Evolutionary conservation across 768 basidiomycete genomes (phyloP).

Genomic region (Paxillus involutus): DNA sequence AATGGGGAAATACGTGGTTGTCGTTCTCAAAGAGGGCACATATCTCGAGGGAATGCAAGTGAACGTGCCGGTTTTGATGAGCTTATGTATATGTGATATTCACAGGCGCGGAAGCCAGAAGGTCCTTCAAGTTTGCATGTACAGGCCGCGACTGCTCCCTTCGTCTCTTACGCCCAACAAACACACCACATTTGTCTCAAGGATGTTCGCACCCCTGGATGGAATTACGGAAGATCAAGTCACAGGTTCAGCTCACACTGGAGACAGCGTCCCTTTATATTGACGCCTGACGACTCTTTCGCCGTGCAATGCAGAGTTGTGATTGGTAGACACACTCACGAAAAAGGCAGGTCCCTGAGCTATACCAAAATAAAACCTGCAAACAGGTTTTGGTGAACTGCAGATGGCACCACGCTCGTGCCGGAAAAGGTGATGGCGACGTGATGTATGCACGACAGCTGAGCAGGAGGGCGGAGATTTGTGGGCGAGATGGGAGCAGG

Average conservation of each 20-base stretch:
- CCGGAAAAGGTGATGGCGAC: constrained; percentile 21
- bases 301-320: too few relatives aligned
- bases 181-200: constrained; percentile 42
- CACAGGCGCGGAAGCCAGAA: neutral
- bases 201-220: constrained; percentile 45
- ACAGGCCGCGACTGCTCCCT: constrained; percentile 6
- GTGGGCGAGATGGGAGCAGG: constrained; percentile 37
- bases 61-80: constrained; percentile 34
- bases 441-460: constrained; percentile 47
- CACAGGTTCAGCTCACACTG: constrained; percentile 57
- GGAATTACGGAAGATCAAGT: constrained; percentile 45
- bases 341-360: too few relatives aligned
- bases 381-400: too few relatives aligned
- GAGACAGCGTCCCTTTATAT: too few relatives aligned
- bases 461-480: constrained; percentile 48
- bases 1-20: constrained; percentile 38
- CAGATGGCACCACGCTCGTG: constrained; percentile 38
- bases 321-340: too few relatives aligned
- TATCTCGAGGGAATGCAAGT: constrained; percentile 35
- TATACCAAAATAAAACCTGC: too few relatives aligned
- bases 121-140: constrained; percentile 36
- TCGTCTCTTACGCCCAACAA: constrained; percentile 22
- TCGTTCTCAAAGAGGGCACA: constrained; percentile 42
- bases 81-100: constrained; percentile 1
- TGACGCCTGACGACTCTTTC: too few relatives aligned